phyloP scores from a whole-genome alignment of 495 filamentous ascomycete species.

The Penicillium daleae region DNA sequence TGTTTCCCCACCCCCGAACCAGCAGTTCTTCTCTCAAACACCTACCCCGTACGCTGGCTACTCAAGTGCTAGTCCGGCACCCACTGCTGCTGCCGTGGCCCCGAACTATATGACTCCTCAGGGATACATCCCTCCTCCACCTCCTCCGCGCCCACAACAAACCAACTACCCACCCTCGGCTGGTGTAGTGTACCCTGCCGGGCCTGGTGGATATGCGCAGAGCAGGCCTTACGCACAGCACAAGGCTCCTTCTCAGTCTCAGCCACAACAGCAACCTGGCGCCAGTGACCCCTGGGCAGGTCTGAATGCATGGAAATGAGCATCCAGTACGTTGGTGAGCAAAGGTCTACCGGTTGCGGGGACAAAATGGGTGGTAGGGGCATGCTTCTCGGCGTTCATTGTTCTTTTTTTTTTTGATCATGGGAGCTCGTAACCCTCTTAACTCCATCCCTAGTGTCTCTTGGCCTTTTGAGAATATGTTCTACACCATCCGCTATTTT shows the following conservation, averaged over 20 bases:
- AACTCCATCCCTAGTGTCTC: not conserved
- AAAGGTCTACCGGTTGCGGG: not conserved
- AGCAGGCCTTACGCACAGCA: conserved; percentile 45
- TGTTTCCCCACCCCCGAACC: conserved; percentile 48
- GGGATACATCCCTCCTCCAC: conserved; percentile 89
- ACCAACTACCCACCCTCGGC: conserved; percentile 66
- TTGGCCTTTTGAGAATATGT: not conserved
- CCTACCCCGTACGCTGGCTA: conserved; percentile 42
- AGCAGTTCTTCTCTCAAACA: conserved; percentile 48
- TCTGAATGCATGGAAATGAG: conserved; percentile 81
- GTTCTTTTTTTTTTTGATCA: not conserved
- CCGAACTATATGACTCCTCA: conserved; percentile 60
- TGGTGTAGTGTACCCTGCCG: conserved; percentile 54
- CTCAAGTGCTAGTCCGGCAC: conserved; percentile 40
- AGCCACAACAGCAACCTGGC: conserved; percentile 38
- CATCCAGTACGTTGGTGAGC: not conserved
- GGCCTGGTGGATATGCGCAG: conserved; percentile 63
- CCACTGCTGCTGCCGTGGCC: conserved; percentile 26
- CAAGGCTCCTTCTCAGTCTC: conserved; percentile 49
- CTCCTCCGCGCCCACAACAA: conserved; percentile 81
- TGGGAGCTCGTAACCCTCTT: conserved; percentile 14
- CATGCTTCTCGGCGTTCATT: conserved; percentile 21
- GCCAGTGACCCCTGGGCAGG: conserved; percentile 81
- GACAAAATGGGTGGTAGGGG: conserved; percentile 2
- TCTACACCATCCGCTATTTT: not conserved